Base-by-base conservation (phyloP, 257 asterid species). In the Leptodermis oblonga region DNA sequence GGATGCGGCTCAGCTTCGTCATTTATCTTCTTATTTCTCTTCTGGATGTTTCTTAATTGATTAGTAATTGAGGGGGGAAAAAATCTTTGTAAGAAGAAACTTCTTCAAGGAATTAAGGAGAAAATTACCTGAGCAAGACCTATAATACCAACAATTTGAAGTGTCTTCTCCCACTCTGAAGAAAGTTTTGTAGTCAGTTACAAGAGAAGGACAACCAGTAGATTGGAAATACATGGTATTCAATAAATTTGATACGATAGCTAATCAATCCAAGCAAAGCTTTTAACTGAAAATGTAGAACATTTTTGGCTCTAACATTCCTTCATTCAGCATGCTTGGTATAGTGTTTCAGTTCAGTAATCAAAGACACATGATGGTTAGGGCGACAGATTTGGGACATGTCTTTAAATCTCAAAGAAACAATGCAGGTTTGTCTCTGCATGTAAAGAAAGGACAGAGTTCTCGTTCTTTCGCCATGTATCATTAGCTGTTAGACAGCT, bases 91-190 rank as follows among this genome's bases (percentile, higher is more conserved):
- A 18, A 34, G 13, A 61, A 20, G 20, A 4, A 61, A 23, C 30
- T 9, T 3, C 2, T 65, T 66, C 26, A 66, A 10, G 54, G 26
- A 36, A 28, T 30, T n/a, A 46, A 26, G 75, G 69, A 20, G 68
- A 31, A 41, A 53, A 70, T 79, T 77, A 90, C 98, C 97, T 73
- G 91, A 46, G 82, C 85, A 30, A 90, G 70, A 49, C 97, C 97
- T 63, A 88, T 31, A 59, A 90, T 71, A 52, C 88, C 96, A 45
- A 88, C 59, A 70, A 80, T 76, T 69, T 92, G 97, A 58, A 90
- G 85, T 18, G 96, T 77, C 77, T 54, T 84, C 81, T 92, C 98
- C 98, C 96, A 92, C 84, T 92, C 98, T 92, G 87, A 75, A 71
- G 26, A 42, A 69, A 60, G 23, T 28, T 22, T 70, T 41, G 22